Evolutionary conservation across 306 rosid species (phyloP).

Genomic region (Vigna unguiculata): DNA sequence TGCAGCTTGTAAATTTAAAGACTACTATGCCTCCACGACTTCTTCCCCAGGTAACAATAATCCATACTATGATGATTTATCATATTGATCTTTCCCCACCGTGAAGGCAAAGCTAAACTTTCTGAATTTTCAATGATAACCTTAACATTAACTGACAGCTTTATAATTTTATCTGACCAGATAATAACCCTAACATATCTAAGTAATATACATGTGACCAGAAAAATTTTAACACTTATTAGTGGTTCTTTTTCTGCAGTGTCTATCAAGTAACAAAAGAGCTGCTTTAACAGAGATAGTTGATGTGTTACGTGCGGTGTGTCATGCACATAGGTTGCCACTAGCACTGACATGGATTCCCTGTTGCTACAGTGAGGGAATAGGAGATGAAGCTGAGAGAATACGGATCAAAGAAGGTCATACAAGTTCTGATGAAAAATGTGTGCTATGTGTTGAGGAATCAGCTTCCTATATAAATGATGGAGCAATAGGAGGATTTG

Average conservation of each 20-base stretch:
- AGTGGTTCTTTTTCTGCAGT: slow-evolving; percentile 53
- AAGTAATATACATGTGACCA: too few relatives aligned
- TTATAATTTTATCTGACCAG: too few relatives aligned
- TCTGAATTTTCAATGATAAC: neutral
- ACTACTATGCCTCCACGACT: slow-evolving; percentile 67
- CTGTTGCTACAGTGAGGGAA: slow-evolving; percentile 63
- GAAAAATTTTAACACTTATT: neutral
- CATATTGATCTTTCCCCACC: slow-evolving; percentile 9
- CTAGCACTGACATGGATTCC: slow-evolving; percentile 97
- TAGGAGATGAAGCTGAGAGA: slow-evolving; percentile 49
- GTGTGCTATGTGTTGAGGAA: slow-evolving; percentile 82
- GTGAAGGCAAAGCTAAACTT: slow-evolving; percentile 20
- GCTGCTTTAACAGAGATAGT: slow-evolving; percentile 79
- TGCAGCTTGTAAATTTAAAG: slow-evolving; percentile 79
- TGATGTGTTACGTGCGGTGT: slow-evolving; percentile 86
- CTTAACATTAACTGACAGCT: too few relatives aligned
- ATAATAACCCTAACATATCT: too few relatives aligned
- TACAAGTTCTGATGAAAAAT: slow-evolving; percentile 58
- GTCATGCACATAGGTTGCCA: slow-evolving; percentile 93
- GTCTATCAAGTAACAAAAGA: slow-evolving; percentile 71
- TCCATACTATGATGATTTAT: neutral
- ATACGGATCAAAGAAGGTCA: slow-evolving; percentile 60
- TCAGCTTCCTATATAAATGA: slow-evolving; percentile 84
- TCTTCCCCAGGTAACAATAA: slow-evolving; percentile 66
- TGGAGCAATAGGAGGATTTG: slow-evolving; percentile 72